phyloP scores from a whole-genome alignment of 1,284 basidiomycete species.

The Ganoderma lingzhi region DNA sequence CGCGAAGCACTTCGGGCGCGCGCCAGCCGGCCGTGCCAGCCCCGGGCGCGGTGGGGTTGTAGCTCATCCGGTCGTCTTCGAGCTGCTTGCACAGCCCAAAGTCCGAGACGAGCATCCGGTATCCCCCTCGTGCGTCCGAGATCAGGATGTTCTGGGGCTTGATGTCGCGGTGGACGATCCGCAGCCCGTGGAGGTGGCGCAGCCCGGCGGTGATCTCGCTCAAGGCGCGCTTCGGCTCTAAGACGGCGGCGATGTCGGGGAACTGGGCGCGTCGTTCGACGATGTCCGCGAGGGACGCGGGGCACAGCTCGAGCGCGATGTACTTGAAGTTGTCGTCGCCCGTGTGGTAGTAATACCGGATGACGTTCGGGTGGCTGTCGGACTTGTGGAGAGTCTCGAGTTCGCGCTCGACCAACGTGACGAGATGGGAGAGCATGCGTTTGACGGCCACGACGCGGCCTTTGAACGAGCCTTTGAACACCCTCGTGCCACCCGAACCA shows the following conservation, averaged over 20 bases:
- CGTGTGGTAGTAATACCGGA: slow-evolving; percentile 98
- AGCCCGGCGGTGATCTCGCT: slow-evolving; percentile 90
- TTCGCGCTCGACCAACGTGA: slow-evolving; percentile 93
- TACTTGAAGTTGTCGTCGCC: slow-evolving; percentile 92
- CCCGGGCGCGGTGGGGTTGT: slow-evolving; percentile 82
- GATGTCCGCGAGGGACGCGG: slow-evolving; percentile 93
- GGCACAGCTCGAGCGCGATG: slow-evolving; percentile 97
- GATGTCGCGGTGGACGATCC: slow-evolving; percentile 97
- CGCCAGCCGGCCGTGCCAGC: slow-evolving; percentile 96
- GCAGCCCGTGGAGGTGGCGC: slow-evolving; percentile 91
- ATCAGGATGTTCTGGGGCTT: slow-evolving; percentile 99
- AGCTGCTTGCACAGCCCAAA: slow-evolving; percentile 95
- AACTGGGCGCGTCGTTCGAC: slow-evolving; percentile 87
- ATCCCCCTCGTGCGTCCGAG: slow-evolving; percentile 72
- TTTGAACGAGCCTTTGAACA: slow-evolving; percentile 93
- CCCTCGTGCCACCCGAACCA: slow-evolving; percentile 96
- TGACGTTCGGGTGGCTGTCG: slow-evolving; percentile 98
- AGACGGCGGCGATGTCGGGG: slow-evolving; percentile 69
- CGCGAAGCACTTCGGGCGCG: slow-evolving; percentile 91
- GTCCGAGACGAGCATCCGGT: slow-evolving; percentile 94
- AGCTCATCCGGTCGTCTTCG: slow-evolving; percentile 93
- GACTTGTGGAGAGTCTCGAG: slow-evolving; percentile 95
- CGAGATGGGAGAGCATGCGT: slow-evolving; percentile 94
- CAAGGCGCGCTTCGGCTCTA: slow-evolving; percentile 91
- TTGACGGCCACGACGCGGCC: slow-evolving; percentile 97